Evolutionary conservation across 805 yeast genomes (phyloP).

Genomic region (Ogataea allantospora): DNA sequence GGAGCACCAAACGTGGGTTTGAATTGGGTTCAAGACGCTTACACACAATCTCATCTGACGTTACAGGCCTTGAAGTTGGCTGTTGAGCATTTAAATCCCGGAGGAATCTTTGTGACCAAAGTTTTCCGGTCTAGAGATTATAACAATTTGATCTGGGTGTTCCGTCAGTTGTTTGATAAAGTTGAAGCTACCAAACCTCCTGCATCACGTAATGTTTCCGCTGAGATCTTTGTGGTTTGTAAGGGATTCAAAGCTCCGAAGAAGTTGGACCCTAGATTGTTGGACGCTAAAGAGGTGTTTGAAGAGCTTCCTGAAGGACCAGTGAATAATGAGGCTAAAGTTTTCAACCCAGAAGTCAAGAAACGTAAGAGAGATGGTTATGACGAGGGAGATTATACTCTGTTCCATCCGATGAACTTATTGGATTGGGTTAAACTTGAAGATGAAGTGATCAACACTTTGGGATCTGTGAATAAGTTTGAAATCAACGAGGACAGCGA

Average conservation of each 20-base stretch:
- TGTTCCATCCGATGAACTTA: conserved; percentile 68
- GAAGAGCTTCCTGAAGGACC: conserved; percentile 81
- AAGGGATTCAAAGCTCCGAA: conserved; percentile 95
- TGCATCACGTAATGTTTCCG: conserved; percentile 97
- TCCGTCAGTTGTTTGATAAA: conserved; percentile 90
- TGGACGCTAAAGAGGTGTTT: conserved; percentile 91
- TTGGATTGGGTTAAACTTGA: conserved; percentile 72
- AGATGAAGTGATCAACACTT: conserved; percentile 78
- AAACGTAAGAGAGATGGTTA: conserved; percentile 93
- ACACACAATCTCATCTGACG: conserved; percentile 94
- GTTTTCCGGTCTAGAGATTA: conserved; percentile 98
- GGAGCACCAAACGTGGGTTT: conserved; percentile 99
- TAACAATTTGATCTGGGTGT: conserved; percentile 95
- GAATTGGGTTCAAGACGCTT: conserved; percentile 99
- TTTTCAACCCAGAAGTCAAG: conserved; percentile 91
- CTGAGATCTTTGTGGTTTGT: conserved; percentile 97
- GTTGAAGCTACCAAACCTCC: conserved; percentile 99
- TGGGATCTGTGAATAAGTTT: conserved; percentile 72
- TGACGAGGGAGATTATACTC: conserved; percentile 84
- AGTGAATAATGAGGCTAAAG: conserved; percentile 83
- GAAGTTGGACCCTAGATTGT: conserved; percentile 84
- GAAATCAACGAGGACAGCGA: conserved; percentile 59
- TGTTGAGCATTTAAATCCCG: conserved; percentile 83
- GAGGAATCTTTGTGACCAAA: conserved; percentile 95
- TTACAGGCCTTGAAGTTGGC: conserved; percentile 92